Evolutionary conservation across 352 stramenopile genomes (phyloP).

Genomic region (Discostella stelligera): DNA sequence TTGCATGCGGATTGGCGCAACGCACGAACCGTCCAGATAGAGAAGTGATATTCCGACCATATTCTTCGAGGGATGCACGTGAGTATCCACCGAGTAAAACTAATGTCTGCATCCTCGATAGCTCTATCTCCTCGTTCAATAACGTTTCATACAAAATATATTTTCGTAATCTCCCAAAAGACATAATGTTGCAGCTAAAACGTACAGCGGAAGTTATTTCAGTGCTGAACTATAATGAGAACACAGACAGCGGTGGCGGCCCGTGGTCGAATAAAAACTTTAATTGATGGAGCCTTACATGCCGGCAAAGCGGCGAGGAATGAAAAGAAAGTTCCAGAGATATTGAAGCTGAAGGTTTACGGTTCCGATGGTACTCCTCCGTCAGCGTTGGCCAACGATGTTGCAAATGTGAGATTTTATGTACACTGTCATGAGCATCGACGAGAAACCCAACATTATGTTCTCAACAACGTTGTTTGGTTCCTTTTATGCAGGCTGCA

Average conservation of each 20-base stretch:
- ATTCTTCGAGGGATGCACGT: slow-evolving; percentile 70
- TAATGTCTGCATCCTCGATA: background rate
- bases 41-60: slow-evolving; percentile 70
- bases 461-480: background rate
- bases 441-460: background rate
- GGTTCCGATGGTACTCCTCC: slow-evolving; percentile 53
- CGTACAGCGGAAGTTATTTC: slow-evolving; percentile 59
- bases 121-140: background rate
- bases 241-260: background rate
- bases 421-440: background rate
- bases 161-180: background rate
- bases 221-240: slow-evolving; percentile 10
- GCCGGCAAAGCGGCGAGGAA: slow-evolving; percentile 73
- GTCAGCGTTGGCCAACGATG: slow-evolving; percentile 18
- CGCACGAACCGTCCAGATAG: slow-evolving; percentile 58
- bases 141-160: background rate
- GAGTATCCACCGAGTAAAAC: slow-evolving; percentile 13
- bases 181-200: slow-evolving; percentile 75
- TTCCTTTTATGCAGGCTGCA: slow-evolving; percentile 29
- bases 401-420: slow-evolving; percentile 21
- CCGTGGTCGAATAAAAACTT: slow-evolving; percentile 35
- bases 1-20: slow-evolving; percentile 56
- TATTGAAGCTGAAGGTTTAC: slow-evolving; percentile 54
- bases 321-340: slow-evolving; percentile 50
- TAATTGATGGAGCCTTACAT: slow-evolving; percentile 62